Evolutionary conservation across 768 basidiomycete genomes (phyloP), one percentile per base, ranked within the genome.

Genomic region (Leccinum subtestaceum): DNA sequence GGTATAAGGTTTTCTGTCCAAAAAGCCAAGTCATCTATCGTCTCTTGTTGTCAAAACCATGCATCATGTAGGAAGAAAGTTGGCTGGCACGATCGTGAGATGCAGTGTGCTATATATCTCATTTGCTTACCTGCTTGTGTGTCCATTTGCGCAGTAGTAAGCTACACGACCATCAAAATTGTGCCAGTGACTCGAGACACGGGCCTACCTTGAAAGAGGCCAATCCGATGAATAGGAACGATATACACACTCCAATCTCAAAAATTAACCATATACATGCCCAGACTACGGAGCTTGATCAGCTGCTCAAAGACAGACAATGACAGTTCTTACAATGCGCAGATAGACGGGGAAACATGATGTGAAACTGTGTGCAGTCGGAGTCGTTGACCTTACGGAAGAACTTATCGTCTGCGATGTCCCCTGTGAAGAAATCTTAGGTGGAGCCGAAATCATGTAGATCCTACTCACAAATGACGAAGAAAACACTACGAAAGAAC

Each of bases 381-480:
- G 93, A 94, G 67, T 94, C 91, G 67, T 96, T 96, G 27, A 87
- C 82, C 78, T 96, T 96, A 69, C 94, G 91, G 75, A 95, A 97
- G 76, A 95, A 93, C 57, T 91, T 83, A 69, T 98, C 95, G 71
- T 98, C 95, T 47, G 92, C 85, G 48, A 95, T 88, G 69, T 98
- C 95, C 95, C 91, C 91, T 93, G 66, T 59, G 23, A 53, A 63
- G 49, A 53, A 50, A 52, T 54, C 11, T 43, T 45, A 50, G 48
- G 34, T 13, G 23, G 51, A 27, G 40, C 8, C 7, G n/a, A 17
- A 10, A 50, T 43, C 36, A n/a, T n/a, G 43, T 21, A 45, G 27
- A 54, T 15, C 9, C 45, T 21, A 76, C 88, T 69, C 63, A 91
- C 94, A 96, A 56, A 97, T 81, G 48, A 93, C 92, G 65, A 92